Evolutionary conservation across 768 basidiomycete species (phyloP).

Genomic region (Boletus insuetus): DNA sequence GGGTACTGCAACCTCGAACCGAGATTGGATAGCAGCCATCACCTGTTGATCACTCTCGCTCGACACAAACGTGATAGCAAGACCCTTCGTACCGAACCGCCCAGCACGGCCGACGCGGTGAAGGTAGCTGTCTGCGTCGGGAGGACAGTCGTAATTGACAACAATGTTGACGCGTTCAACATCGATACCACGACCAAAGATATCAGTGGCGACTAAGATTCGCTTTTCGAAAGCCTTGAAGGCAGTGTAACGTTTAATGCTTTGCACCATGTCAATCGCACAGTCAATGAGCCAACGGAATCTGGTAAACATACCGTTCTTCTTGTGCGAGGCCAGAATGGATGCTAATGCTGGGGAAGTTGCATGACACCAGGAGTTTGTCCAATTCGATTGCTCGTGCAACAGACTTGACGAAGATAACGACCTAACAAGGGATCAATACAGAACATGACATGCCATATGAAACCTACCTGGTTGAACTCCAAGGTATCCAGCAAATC

Average conservation of each 20-base stretch:
- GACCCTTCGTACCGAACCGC: conserved; percentile 98
- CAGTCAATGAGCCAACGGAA: neutral
- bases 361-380: conserved; percentile 93
- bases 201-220: conserved; percentile 97
- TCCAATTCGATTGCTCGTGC: conserved; percentile 95
- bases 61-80: conserved; percentile 95
- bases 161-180: conserved; percentile 99
- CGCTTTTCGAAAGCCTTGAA: conserved; percentile 99
- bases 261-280: conserved; percentile 31
- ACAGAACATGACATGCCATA: neutral
- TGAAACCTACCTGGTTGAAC: conserved; percentile 83
- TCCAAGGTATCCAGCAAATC: conserved; percentile 93
- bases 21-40: conserved; percentile 89
- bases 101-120: conserved; percentile 99
- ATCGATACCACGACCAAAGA: conserved; percentile 99
- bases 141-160: conserved; percentile 97
- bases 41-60: conserved; percentile 92
- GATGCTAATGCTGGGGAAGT: conserved; percentile 97
- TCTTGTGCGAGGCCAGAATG: conserved; percentile 94
- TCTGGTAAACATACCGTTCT: conserved; percentile 71
- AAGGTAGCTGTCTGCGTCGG: conserved; percentile 96
- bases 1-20: conserved; percentile 97
- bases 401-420: conserved; percentile 99
- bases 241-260: conserved; percentile 92
- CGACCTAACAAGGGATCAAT: conserved; percentile 59